A percentile compares a stretch with the other conserved stretches of the same genome.
Conservation (phyloP, 75 land plant genomes). For the Larix kaempferi region DNA sequence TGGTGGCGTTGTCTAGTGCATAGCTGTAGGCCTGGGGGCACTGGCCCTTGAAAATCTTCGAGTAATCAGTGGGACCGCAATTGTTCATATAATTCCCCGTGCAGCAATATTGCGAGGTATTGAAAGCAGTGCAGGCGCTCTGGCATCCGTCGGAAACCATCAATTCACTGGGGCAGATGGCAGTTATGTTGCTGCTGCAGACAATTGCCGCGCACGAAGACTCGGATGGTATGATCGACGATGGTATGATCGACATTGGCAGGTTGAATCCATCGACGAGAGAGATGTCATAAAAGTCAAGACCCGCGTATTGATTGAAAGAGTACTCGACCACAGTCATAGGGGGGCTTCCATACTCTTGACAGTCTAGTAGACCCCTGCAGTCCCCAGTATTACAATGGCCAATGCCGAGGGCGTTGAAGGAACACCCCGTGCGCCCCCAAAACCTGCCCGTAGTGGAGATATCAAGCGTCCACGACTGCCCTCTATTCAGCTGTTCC, state of each 20-base stretch:
- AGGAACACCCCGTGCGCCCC: conserved; percentile 72
- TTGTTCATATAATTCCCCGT: conserved; percentile 15
- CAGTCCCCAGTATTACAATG: conserved; percentile 75
- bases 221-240: conserved; percentile 39
- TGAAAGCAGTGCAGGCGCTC: conserved; percentile 60
- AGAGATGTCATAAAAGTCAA: conserved; percentile 74
- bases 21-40: conserved; percentile 64
- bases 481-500: conserved; percentile 29
- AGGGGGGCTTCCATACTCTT: conserved; percentile 45
- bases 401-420: conserved; percentile 37
- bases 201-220: conserved; percentile 18
- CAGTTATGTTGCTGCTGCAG: conserved; percentile 49
- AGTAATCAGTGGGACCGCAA: conserved; percentile 58
- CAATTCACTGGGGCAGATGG: conserved; percentile 50
- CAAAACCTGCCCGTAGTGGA: conserved; percentile 48
- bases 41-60: conserved; percentile 50
- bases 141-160: conserved; percentile 57
- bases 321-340: conserved; percentile 66
- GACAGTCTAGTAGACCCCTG: conserved; percentile 49
- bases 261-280: conserved; percentile 70
- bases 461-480: conserved; percentile 22
- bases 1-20: conserved; percentile 43
- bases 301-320: conserved; percentile 27
- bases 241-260: conserved; percentile 49
- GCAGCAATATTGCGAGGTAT: conserved; percentile 54